Evolutionary conservation across 2,329 filamentous ascomycete species (phyloP).

Genomic region (Verticillium dahliae): DNA sequence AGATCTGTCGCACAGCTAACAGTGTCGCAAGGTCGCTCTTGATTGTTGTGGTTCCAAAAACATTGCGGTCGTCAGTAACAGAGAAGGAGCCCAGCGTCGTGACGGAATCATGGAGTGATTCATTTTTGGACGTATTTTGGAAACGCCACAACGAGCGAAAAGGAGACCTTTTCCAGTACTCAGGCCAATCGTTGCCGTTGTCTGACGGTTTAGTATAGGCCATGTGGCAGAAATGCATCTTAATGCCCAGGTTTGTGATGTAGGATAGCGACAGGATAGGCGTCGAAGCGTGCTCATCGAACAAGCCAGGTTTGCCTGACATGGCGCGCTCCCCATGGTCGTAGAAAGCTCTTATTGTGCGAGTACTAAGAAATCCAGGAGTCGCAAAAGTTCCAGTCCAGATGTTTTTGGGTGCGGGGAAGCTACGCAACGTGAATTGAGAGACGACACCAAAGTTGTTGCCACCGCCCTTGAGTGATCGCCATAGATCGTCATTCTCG

Average conservation of each 20-base stretch:
- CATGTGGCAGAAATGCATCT: background rate
- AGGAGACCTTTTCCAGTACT: background rate
- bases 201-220: background rate
- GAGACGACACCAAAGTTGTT: constrained; percentile 35
- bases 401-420: background rate
- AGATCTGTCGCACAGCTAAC: background rate
- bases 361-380: background rate
- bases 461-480: constrained; percentile 35
- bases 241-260: background rate
- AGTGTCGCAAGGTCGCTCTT: constrained; percentile 1
- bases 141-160: background rate
- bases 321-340: background rate
- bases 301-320: background rate
- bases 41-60: background rate
- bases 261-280: background rate
- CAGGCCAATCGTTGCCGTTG: background rate
- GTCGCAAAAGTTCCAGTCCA: background rate
- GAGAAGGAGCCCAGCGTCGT: background rate
- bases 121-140: background rate
- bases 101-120: background rate
- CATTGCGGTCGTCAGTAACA: background rate
- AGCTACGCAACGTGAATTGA: background rate
- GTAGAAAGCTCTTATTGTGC: background rate
- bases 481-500: constrained; percentile 31
- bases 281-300: background rate